Evolutionary conservation across 192 early-diverging fungal species (phyloP).

Genomic region (Anaeromyces robustus): DNA sequence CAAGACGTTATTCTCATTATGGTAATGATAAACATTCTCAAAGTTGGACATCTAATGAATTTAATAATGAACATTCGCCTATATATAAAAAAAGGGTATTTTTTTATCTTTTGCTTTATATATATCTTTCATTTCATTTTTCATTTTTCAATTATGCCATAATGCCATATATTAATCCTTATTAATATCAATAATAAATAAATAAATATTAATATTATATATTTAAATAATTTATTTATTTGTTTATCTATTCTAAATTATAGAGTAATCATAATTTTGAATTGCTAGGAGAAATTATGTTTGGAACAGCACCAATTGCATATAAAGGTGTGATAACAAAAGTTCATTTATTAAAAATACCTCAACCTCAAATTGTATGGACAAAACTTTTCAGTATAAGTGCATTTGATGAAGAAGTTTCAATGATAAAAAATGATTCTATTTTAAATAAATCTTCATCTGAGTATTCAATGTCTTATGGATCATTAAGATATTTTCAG

Average conservation of each 20-base stretch:
- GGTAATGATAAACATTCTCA: constrained; percentile 1
- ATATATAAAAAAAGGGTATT: neutral
- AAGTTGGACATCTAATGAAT: neutral
- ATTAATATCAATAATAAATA: too few relatives aligned
- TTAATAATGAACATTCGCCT: neutral
- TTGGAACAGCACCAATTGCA: constrained; percentile 9
- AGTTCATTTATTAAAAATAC: constrained; percentile 10
- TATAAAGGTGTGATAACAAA: constrained; percentile 9
- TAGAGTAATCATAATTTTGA: constrained; percentile 6
- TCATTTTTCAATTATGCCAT: too few relatives aligned
- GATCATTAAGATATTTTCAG: neutral
- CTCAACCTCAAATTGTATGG: constrained; percentile 10
- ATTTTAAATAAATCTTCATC: constrained; percentile 7
- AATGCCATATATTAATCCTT: too few relatives aligned
- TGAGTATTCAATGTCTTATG: neutral
- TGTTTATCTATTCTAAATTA: neutral
- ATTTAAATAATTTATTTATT: neutral
- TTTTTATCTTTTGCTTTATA: too few relatives aligned
- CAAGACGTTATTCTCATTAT: neutral
- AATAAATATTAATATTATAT: too few relatives aligned
- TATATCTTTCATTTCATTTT: too few relatives aligned
- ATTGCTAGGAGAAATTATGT: constrained; percentile 13
- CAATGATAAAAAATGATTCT: neutral
- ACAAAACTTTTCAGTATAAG: constrained; percentile 11
- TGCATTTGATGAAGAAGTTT: constrained; percentile 5